A percentile compares a stretch with the other conserved stretches of the same genome.
phyloP scores from a whole-genome alignment of 1,284 basidiomycete species.

The Gomphus bonarii region DNA sequence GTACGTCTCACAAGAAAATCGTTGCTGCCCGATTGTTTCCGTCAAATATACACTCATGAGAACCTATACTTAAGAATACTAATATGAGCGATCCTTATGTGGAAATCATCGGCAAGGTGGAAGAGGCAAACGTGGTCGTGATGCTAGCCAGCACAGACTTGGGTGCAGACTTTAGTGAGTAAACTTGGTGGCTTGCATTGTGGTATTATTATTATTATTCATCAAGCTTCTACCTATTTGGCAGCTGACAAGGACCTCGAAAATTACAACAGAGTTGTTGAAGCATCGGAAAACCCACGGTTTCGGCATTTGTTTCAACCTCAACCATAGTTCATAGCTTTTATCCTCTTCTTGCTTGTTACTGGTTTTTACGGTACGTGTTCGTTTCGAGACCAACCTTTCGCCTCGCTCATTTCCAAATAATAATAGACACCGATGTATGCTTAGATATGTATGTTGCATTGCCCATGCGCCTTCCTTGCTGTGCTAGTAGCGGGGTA shows the following conservation, averaged over 20 bases:
- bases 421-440: neutral
- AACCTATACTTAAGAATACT: constrained; percentile 28
- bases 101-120: constrained; percentile 68
- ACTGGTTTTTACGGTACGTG: neutral
- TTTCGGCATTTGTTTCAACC: constrained; percentile 7
- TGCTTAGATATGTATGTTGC: neutral
- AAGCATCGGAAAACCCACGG: constrained; percentile 7
- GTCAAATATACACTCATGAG: neutral
- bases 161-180: constrained; percentile 59
- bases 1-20: constrained; percentile 26
- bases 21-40: neutral
- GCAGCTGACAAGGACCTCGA: constrained; percentile 8
- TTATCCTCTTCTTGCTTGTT: neutral
- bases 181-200: neutral
- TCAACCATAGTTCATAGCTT: neutral
- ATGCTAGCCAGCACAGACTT: constrained; percentile 52
- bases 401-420: neutral
- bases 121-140: constrained; percentile 50
- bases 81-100: constrained; percentile 46
- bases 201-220: neutral
- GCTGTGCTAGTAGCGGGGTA: neutral
- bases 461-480: neutral
- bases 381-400: neutral
- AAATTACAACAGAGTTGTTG: constrained; percentile 6
- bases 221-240: neutral